Evolutionary conservation across 148 eudicot species (phyloP), one percentile per base, ranked within the genome.

Genomic region (Rhododendron kiyosumense): DNA sequence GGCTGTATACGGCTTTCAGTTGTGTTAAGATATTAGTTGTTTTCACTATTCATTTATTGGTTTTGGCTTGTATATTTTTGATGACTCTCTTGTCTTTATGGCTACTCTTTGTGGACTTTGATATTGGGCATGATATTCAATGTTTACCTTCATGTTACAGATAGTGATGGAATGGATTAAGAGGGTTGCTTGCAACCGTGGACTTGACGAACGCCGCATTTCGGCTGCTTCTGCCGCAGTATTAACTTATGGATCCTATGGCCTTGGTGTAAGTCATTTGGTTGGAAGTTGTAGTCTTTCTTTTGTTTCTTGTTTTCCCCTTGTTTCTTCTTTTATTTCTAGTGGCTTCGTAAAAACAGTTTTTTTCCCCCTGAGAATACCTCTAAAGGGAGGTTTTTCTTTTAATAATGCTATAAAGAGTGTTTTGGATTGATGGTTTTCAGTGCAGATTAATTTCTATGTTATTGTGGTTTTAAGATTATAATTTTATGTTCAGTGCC

Each of bases 171-270:
- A 59, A 69, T 94, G 96, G 96, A 88, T 91, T 73, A 88, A 86
- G 87, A 86, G 78, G 85, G 88, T 92, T 83, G 93, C 96, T 73
- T 85, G 77, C 49, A 89, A 89, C 46, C 79, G 90, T 83, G 84
- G 77, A 32, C 89, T 90, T 79, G 87, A 85, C 38, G 71, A 65
- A 41, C 52, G 80, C 45, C 46, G 86, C 41, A 69, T 86, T 82
- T 30, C 43, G 65, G 84, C 83, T 80, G 91, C 90, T 84, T 90
- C 93, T 57, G 94, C 93, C 1, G 89, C 93, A 48, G 82, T 94
- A 73, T 89, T 94, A 82, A 83, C 93, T 7, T 92, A 90, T 87
- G 96, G 96, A 84, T 92, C 96, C 15, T 94, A 88, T 84, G 93
- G 96, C 36, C 96, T 94, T 61, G 96, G 93, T 43, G 96, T 93